Percentiles rank a stretch among this genome's conserved stretches.
These are phyloP conservation scores for Lactifluus pinguis DNA, from an alignment of 768 basidiomycete genomes.

Conservation along the genomic window DNA sequence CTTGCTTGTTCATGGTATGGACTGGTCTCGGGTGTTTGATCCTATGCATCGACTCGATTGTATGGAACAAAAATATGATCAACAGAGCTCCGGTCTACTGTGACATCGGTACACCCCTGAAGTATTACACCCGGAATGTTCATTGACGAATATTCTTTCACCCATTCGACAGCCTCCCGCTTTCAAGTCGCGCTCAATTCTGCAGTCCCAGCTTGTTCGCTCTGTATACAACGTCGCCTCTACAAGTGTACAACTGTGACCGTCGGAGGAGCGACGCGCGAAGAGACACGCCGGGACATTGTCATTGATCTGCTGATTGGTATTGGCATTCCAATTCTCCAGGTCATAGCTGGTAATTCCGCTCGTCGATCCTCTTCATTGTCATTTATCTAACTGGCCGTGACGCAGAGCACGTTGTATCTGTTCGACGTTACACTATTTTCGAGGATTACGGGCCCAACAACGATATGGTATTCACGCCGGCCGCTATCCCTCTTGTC, in stretches of 20 bases:
- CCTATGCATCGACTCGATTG: conserved; percentile 53
- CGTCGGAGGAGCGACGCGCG: conserved; percentile 25
- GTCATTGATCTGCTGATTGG: conserved; percentile 28
- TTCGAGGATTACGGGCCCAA: conserved; percentile 41
- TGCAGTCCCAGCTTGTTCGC: conserved; percentile 32
- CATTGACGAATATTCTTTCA: not conserved
- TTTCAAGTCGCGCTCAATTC: conserved; percentile 29
- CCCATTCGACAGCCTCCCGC: conserved; percentile 28
- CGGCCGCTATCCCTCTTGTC: conserved; percentile 26
- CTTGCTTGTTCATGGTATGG: conserved; percentile 68
- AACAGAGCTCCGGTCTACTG: conserved; percentile 43
- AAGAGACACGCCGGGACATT: conserved; percentile 26
- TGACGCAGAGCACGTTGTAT: conserved; percentile 5
- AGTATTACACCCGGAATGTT: not conserved
- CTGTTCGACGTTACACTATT: conserved; percentile 40
- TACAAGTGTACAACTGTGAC: conserved; percentile 34
- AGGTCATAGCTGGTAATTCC: conserved; percentile 8
- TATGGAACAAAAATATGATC: conserved; percentile 56
- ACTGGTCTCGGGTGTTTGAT: conserved; percentile 47
- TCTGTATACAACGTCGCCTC: conserved; percentile 43
- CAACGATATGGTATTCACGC: conserved; percentile 27
- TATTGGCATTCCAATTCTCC: conserved; percentile 15
- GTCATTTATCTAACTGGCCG: not conserved
- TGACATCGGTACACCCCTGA: conserved; percentile 39
- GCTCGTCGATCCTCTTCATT: too few species aligned